Evolutionary conservation across 73 alveolate genomes (phyloP), one percentile per base, ranked within the genome.

Genomic region (Paraurostyla sp.): DNA sequence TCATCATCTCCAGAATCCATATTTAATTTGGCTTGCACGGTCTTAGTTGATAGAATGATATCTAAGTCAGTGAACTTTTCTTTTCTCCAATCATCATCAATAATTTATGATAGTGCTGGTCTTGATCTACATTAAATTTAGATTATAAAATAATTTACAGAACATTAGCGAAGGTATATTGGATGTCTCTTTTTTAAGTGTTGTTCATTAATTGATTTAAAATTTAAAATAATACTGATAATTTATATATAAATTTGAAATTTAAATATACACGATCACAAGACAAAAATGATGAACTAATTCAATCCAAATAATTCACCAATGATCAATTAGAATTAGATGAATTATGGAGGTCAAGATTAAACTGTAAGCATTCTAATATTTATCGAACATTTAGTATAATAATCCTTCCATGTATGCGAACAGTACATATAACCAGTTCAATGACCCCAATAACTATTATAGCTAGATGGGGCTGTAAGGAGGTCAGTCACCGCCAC

Each of bases 1-100:
- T 88, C 91, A 43, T 88, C 90, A 76, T 88, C 94, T 22, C 75
- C 75, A 1, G 91, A 25, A 41, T 88, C 94, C 52, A 76, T 33
- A 87, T 88, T 88, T 16, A 88, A 41, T 36, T 88, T 88, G 16
- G 85, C 50, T 73, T 76, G 63, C 9, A 88, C 65, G 18, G 84
- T 76, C 32, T 62, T 76, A 16, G 94, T 38, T 38, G 94, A 75
- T 60, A 88, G 78, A 23, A 88, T 83, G 40, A 88, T 88, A 38
- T 88, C 94, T 32, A 88, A 43, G 36, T 88, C 90, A 18, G 90
- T 48, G 87, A 88, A 88, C 36, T 76, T 56, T 43, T 88, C 94
- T 45, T 38, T 88, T 40, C 94, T 32, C 94, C 94, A 88, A 56
- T 76, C 91, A 58, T 88, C 94, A 59, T 88, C 94, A 2, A 88